Base-by-base conservation (phyloP, 768 basidiomycete species). In the Calocybe indica region DNA sequence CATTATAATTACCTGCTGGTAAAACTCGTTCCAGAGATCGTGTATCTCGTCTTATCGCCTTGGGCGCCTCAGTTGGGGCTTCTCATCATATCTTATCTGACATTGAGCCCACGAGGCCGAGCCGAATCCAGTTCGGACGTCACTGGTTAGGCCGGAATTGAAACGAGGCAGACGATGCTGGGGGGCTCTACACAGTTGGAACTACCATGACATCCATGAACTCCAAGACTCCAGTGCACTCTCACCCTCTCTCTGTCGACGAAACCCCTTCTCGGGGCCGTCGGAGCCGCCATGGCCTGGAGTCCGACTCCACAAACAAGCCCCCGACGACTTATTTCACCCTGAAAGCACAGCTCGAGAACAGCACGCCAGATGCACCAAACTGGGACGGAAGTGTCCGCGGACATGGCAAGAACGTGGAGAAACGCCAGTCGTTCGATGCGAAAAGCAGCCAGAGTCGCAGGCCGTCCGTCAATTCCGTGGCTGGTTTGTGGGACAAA, bases 301-400 rank as follows among this genome's bases (percentile, higher is more conserved):
- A 8, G 30, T 4, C 22, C 22, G 22, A 22, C 22, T 22, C 22
- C 22, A 4, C 22, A 22, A 22, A 22, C 22, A 22, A 22, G 15
- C 63, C 74, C 10, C 55, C 73, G 10, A 68, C 69, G 13, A 82
- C 74, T 56, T 85, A 86, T 55, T 83, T 83, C 53, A 69, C 80
- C 4, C 64, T 79, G 47, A 86, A 81, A 64, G 74, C 78, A 13
- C 78, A 84, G 56, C 65, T 79, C 2, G 84, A 87, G 46, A 66
- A 65, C 47, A 68, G 69, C 31, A 64, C 54, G 38, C 53, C 68
- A 11, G 61, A 62, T 14, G 48, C 56, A 29, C 58, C 60, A 7
- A 69, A 62, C 47, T 70, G 68, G 68, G 71, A 73, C 61, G 72
- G 71, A 2, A 84, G 80, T 57, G 76, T 83, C 14, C 74, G 83